phyloP scores from a whole-genome alignment of 305 asterid genomes.

The Solanum hybrid region DNA sequence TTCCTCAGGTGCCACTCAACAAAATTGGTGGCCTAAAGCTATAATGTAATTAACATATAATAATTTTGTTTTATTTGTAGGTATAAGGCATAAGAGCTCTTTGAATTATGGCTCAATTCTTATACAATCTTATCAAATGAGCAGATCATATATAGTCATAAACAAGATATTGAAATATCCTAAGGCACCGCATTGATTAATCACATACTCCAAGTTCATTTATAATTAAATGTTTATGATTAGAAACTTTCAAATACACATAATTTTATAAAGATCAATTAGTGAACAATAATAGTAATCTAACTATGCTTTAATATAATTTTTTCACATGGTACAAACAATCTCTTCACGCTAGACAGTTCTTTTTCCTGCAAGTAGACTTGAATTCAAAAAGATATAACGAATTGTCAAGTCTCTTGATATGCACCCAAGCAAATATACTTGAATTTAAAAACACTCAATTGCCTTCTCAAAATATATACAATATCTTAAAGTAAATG shows the following conservation, averaged over 20 bases:
- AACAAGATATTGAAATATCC: background rate
- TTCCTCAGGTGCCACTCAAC: background rate
- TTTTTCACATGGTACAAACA: background rate
- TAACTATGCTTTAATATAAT: background rate
- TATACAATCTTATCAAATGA: background rate
- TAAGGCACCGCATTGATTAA: background rate
- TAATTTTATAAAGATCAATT: background rate
- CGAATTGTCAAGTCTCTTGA: background rate
- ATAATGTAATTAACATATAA: background rate
- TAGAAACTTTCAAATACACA: background rate
- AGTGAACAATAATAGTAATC: background rate
- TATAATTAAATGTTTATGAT: background rate
- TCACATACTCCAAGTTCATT: background rate
- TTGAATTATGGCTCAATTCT: background rate
- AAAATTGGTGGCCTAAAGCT: background rate
- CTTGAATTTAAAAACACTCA: background rate
- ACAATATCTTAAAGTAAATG: background rate
- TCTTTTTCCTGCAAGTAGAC: background rate
- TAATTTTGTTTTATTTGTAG: background rate
- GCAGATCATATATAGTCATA: background rate
- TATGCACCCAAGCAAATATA: background rate
- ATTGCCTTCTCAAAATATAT: background rate
- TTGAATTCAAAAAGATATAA: too few relatives aligned
- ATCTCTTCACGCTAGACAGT: background rate
- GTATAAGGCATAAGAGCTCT: background rate